Conservation (phyloP, 805 yeast species). For the Myxozyma sirexii region DNA sequence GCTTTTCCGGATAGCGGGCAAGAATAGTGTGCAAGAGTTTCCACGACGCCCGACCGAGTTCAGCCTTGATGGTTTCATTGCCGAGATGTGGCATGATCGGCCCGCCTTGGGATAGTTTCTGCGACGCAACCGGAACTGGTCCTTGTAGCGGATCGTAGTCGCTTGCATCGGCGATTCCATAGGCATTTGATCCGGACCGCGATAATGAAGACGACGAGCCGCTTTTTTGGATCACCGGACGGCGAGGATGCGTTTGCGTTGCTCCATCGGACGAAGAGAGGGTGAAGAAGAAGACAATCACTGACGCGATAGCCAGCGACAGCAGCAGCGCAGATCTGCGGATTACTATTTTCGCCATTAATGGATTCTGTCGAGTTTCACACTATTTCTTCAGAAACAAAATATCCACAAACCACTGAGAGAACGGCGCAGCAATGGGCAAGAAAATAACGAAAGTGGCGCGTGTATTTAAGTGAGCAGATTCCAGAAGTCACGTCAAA, state of each 20-base stretch:
- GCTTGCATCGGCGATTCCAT: slow-evolving; percentile 31
- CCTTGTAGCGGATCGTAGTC: slow-evolving; percentile 34
- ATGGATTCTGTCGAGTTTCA: too few relatives aligned
- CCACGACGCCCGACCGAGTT: slow-evolving; percentile 92
- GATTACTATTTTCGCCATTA: slow-evolving; percentile 12
- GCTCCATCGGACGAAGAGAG: background rate
- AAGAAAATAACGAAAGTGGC: background rate
- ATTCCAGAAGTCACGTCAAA: background rate
- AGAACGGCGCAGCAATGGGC: too few relatives aligned
- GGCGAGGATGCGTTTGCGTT: background rate
- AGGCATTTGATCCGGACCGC: background rate
- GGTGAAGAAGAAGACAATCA: slow-evolving; percentile 15
- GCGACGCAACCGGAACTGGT: slow-evolving; percentile 33
- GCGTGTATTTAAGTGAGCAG: background rate
- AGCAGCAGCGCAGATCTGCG: slow-evolving; percentile 15
- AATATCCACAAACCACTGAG: too few relatives aligned
- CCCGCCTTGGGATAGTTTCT: slow-evolving; percentile 37
- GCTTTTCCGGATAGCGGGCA: slow-evolving; percentile 88
- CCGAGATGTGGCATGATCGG: slow-evolving; percentile 95
- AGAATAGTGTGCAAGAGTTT: slow-evolving; percentile 85
- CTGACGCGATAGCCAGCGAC: slow-evolving; percentile 2
- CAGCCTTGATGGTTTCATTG: slow-evolving; percentile 78
- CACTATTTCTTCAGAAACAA: too few relatives aligned
- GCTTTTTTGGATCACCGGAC: background rate
- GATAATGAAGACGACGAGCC: background rate